Evolutionary conservation across 805 yeast genomes (phyloP), one percentile per base, ranked within the genome.

Genomic region (Candida krabiensis): DNA sequence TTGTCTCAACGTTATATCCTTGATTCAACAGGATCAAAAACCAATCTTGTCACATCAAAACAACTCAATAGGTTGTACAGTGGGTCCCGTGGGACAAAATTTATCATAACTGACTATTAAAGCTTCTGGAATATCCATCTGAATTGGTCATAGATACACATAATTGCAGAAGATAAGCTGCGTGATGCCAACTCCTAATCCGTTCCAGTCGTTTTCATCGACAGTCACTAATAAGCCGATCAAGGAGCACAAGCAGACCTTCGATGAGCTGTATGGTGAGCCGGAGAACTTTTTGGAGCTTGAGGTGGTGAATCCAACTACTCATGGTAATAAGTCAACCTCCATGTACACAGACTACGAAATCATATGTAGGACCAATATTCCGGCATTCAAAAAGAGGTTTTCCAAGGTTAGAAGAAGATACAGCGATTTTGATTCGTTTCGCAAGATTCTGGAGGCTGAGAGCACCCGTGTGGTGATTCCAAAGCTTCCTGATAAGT

Each of bases 271-370:
- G 29, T 93, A 93, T 56, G 96, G 95, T 0, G 95, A 86, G 52
- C 98, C 97, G 0, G 98, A 93, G 61, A 87, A 88, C 64, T 87
- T 89, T 55, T 72, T 91, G 28, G 99, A 91, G 63, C 80, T 93
- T 24, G 97, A 90, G 61, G 96, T 89, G 42, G 69, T 75, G 19
- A 82, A 82, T 57, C 95, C 96, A 9, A 77, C 79, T 46, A 87
- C 95, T 0, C 95, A 86, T 53, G 79, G 77, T 1, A 63, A 66
- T 16, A 64, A 79, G 22, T 74, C 79, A 19, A 38, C 55, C 2
- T 42, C 47, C n/a, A 79, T 82, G 80, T 91, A 73, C 60, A 91
- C 98, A 8, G 98, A 91, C 63, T 91, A 91, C 62, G 97, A 90
- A 61, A 79, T 91, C 16, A 71, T 85, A 7, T 88, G 96, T 60